Conservation (phyloP, 331 rosid genomes). For the Cucumis variabilis region DNA sequence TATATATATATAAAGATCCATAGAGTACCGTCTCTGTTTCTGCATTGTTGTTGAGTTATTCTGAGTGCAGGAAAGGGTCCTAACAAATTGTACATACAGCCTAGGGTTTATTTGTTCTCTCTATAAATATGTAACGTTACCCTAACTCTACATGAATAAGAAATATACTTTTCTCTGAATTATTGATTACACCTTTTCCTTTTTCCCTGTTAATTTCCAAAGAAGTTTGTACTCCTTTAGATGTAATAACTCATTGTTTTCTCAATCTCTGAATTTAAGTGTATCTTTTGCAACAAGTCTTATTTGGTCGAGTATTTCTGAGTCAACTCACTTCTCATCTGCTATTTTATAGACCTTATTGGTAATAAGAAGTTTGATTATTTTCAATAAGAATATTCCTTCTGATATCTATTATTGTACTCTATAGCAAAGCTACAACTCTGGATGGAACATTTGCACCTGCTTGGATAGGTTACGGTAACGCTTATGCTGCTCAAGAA, state of each 20-base stretch:
- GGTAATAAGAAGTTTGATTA: background rate
- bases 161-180: too few species aligned
- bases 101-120: too few species aligned
- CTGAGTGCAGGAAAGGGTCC: too few species aligned
- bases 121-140: too few species aligned
- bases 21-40: too few species aligned
- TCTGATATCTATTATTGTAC: slow-evolving; percentile 32
- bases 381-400: slow-evolving; percentile 17
- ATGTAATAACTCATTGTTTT: background rate
- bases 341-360: background rate
- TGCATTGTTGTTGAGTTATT: too few species aligned
- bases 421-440: slow-evolving; percentile 86
- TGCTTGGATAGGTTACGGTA: slow-evolving; percentile 97
- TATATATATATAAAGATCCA: too few species aligned
- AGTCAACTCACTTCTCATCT: slow-evolving; percentile 1
- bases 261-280: slow-evolving; percentile 4
- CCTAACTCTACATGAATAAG: too few species aligned
- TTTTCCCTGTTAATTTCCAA: background rate
- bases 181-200: background rate
- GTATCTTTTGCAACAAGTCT: background rate
- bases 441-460: slow-evolving; percentile 93
- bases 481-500: slow-evolving; percentile 91
- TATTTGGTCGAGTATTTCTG: background rate
- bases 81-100: too few species aligned
- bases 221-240: background rate